A percentile compares a stretch with the other conserved stretches of the same genome.
These are phyloP conservation scores for Hypoxylon sp. DNA, from an alignment of 2,329 filamentous ascomycete species.

Conservation along the genomic window DNA sequence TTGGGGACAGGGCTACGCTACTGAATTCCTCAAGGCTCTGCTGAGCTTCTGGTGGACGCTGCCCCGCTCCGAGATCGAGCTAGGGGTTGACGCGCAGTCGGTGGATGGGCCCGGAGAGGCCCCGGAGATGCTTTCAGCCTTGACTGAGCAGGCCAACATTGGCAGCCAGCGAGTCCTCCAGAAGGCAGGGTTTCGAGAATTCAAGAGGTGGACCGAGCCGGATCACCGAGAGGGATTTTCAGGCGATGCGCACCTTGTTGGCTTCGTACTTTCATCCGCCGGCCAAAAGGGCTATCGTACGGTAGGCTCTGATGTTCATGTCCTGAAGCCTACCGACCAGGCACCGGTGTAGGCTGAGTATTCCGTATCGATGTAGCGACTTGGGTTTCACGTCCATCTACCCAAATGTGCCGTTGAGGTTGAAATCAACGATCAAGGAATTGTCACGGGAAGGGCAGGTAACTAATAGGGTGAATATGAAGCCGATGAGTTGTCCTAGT, in stretches of 20 bases:
- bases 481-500: neutral
- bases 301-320: neutral
- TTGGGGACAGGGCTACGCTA: conserved; percentile 69
- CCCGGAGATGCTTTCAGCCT: conserved; percentile 58
- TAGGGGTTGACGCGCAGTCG: conserved; percentile 57
- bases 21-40: conserved; percentile 65
- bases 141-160: conserved; percentile 62
- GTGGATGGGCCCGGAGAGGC: conserved; percentile 48
- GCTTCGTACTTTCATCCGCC: conserved; percentile 26
- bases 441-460: neutral
- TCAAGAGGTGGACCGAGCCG: conserved; percentile 55
- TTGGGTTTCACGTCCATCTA: neutral
- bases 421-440: neutral
- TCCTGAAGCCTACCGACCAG: neutral
- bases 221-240: conserved; percentile 39
- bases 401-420: neutral
- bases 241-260: conserved; percentile 25
- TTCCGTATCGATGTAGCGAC: neutral
- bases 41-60: conserved; percentile 61
- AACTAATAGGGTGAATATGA: neutral
- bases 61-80: conserved; percentile 58
- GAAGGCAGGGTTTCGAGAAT: conserved; percentile 66
- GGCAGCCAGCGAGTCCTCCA: conserved; percentile 67
- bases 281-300: conserved; percentile 2
- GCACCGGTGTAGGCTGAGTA: neutral